These are phyloP conservation scores for Boletus smithii DNA, from an alignment of 1,284 basidiomycete species.

Conservation along the genomic window DNA sequence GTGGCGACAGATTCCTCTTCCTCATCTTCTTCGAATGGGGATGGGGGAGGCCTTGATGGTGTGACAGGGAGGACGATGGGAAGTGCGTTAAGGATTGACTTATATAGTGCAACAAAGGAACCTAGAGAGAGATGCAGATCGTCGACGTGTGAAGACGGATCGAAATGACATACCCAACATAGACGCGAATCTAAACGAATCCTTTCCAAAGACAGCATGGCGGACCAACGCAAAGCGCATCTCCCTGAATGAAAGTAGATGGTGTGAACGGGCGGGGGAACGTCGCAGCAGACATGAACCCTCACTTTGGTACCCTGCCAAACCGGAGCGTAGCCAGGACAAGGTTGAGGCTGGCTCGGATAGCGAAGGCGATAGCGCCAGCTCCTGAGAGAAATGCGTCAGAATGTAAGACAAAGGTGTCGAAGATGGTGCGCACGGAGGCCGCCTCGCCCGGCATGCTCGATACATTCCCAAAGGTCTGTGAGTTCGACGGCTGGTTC, in stretches of 20 bases:
- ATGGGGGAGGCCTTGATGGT: slow-evolving; percentile 35
- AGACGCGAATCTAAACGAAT: slow-evolving; percentile 77
- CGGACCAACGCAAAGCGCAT: slow-evolving; percentile 60
- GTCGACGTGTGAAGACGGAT: neutral
- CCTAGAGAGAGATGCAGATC: slow-evolving; percentile 38
- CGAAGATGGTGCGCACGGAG: slow-evolving; percentile 54
- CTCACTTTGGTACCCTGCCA: slow-evolving; percentile 59
- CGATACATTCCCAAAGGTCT: slow-evolving; percentile 66
- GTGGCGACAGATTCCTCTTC: slow-evolving; percentile 25
- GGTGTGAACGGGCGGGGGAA: neutral
- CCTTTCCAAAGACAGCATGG: slow-evolving; percentile 75
- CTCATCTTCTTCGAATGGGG: slow-evolving; percentile 40
- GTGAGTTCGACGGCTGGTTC: slow-evolving; percentile 70
- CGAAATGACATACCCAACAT: slow-evolving; percentile 66
- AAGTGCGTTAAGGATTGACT: slow-evolving; percentile 77
- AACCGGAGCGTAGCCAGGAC: slow-evolving; percentile 71
- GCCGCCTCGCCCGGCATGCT: slow-evolving; percentile 73
- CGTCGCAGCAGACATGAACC: neutral
- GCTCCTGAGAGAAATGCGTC: slow-evolving; percentile 53
- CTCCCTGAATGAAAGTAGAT: slow-evolving; percentile 33
- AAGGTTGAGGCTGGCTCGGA: slow-evolving; percentile 78
- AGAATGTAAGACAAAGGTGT: neutral
- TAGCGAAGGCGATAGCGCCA: slow-evolving; percentile 71
- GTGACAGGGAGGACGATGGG: slow-evolving; percentile 66
- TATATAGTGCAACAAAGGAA: slow-evolving; percentile 79